Evolutionary conservation across 495 filamentous ascomycete species (phyloP), one percentile per base, ranked within the genome.

Genomic region (Aspergillus incahuasiensis): DNA sequence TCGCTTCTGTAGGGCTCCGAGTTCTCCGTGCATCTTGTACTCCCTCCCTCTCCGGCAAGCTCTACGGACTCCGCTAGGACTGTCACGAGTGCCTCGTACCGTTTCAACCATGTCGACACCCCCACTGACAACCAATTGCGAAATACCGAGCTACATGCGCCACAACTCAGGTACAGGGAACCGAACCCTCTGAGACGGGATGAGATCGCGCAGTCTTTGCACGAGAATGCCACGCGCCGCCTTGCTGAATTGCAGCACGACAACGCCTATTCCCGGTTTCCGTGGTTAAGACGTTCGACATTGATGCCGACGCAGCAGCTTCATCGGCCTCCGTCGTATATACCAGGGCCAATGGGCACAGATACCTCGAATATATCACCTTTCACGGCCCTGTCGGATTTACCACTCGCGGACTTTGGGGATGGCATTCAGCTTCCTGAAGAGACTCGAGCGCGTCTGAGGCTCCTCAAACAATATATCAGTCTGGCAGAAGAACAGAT

Each of bases 21-120:
- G 48, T 60, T 69, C 53, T 68, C 67, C 6, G 70, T 90, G 7
- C 87, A 90, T 64, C 79, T 90, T n/a, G 85, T 85, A 6, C 64
- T 89, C 20, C 68, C 77, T 28, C 74, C 71, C 18, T 63, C 64
- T n/a, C 59, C 69, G 20, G 1, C 52, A 45, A 42, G 40, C 55
- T 21, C 52, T 30, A 21, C 53, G 41, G 46, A 43, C 52, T 48
- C 46, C 46, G 1, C 58, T 15, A 54, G 24, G 41, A 22, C 55
- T 25, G 24, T 39, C 16, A 15, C 47, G 13, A 19, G 16, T 6
- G 32, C 18, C 24, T 25, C 43, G 7, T 25, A 25, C 21, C 32
- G 5, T 48, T 34, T 34, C 2, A 6, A 24, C 1, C 48, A 18
- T 16, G 20, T 11, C 32, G 38, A 38, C 34, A 25, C 48, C 9